Evolutionary conservation across 2,329 filamentous ascomycete species (phyloP).

Genomic region (Ceratocystis alfenasii): DNA sequence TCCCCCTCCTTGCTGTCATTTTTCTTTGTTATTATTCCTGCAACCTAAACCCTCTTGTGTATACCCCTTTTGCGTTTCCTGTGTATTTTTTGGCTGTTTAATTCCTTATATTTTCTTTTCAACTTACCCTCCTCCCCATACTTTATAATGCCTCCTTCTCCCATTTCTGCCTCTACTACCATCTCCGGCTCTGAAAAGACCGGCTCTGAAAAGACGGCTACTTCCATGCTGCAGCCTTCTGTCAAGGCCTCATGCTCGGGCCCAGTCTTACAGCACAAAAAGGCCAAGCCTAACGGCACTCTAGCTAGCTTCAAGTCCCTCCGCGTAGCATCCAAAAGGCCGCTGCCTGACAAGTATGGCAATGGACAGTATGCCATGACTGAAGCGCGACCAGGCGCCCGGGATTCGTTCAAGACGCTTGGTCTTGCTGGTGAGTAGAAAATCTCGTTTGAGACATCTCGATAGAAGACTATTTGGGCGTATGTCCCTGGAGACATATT

Average conservation of each 20-base stretch:
- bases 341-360: constrained; percentile 50
- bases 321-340: constrained; percentile 42
- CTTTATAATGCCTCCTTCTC: background rate
- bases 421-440: constrained; percentile 33
- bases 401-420: constrained; percentile 47
- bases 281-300: constrained; percentile 3
- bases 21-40: background rate
- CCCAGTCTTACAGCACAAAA: constrained; percentile 13
- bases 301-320: constrained; percentile 27
- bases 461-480: no score
- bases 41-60: background rate
- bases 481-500: background rate
- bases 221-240: background rate
- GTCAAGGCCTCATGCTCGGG: background rate
- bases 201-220: background rate
- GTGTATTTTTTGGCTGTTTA: background rate
- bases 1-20: background rate
- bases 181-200: background rate
- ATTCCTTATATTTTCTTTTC: background rate
- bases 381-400: constrained; percentile 39
- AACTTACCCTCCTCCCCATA: background rate
- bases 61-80: background rate
- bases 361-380: constrained; percentile 46
- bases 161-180: background rate
- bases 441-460: no score